Percentiles rank a stretch among this genome's conserved stretches.
Conservation (phyloP, 1,139 yeast genomes). For the Pichia sp. region DNA sequence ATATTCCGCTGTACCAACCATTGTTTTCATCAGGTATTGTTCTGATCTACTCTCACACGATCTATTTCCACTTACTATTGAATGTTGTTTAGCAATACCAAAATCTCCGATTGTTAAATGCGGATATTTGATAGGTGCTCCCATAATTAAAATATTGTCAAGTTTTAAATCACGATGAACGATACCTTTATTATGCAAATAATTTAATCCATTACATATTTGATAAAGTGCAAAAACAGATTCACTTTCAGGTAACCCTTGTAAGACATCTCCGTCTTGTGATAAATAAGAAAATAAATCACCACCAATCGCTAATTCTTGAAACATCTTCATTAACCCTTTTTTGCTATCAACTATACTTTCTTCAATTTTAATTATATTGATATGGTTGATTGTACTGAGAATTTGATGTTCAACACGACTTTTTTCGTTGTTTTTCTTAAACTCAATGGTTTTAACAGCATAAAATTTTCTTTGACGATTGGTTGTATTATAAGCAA, state of each 20-base stretch:
- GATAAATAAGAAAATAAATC: constrained; percentile 58
- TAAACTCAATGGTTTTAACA: constrained; percentile 41
- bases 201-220: constrained; percentile 46
- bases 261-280: constrained; percentile 35
- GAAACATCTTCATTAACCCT: constrained; percentile 39
- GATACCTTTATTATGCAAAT: constrained; percentile 45
- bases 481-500: constrained; percentile 30
- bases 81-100: constrained; percentile 49
- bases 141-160: constrained; percentile 58
- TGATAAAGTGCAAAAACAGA: constrained; percentile 51
- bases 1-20: constrained; percentile 64
- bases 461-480: constrained; percentile 39
- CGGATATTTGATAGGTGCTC: constrained; percentile 46
- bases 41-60: too few species aligned
- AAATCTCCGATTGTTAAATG: constrained; percentile 57
- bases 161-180: constrained; percentile 53
- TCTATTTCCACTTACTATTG: neutral
- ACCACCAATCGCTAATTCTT: constrained; percentile 52
- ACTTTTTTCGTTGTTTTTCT: constrained; percentile 23
- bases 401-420: constrained; percentile 40
- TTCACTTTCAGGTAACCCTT: constrained; percentile 48
- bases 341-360: constrained; percentile 33
- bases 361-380: constrained; percentile 65
- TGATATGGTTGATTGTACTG: constrained; percentile 70
- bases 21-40: constrained; percentile 41